phyloP scores from a whole-genome alignment of 441 rosid genomes.

The Pelargonium myrrhifolium region DNA sequence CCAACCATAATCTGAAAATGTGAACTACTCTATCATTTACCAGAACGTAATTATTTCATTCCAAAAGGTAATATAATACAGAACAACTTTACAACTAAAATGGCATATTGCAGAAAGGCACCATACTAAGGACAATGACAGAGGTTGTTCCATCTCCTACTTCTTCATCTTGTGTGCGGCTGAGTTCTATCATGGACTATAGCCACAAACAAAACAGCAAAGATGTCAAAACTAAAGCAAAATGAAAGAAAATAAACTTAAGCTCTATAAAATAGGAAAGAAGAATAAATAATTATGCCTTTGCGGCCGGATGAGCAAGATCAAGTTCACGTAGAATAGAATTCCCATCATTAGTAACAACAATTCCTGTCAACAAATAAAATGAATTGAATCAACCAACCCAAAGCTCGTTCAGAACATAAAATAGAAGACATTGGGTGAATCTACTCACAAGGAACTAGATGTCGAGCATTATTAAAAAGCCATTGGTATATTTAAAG shows the following conservation, averaged over 20 bases:
- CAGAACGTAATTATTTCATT: neutral
- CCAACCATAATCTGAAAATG: neutral
- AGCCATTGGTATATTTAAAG: neutral
- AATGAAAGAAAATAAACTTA: neutral
- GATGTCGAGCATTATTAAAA: neutral
- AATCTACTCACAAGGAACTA: slow-evolving; percentile 6
- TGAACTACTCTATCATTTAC: neutral
- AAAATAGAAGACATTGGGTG: neutral
- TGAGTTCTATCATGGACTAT: slow-evolving; percentile 91
- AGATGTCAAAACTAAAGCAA: slow-evolving; percentile 9
- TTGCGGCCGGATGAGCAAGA: slow-evolving; percentile 91
- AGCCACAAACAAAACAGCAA: slow-evolving; percentile 12
- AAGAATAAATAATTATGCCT: slow-evolving; percentile 33
- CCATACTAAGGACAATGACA: slow-evolving; percentile 81
- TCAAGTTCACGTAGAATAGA: slow-evolving; percentile 86
- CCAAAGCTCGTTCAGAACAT: neutral
- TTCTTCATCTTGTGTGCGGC: slow-evolving; percentile 96
- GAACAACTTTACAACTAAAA: neutral
- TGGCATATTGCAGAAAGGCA: neutral
- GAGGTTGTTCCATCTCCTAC: slow-evolving; percentile 99
- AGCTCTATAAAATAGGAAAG: neutral
- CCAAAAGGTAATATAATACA: neutral
- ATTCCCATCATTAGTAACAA: slow-evolving; percentile 91
- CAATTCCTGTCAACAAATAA: slow-evolving; percentile 52
- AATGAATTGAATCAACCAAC: slow-evolving; percentile 11